Percentiles rank a stretch among this genome's conserved stretches.
Conservation (phyloP, 2,329 filamentous ascomycete genomes). For the Trichoderma guizhouense region DNA sequence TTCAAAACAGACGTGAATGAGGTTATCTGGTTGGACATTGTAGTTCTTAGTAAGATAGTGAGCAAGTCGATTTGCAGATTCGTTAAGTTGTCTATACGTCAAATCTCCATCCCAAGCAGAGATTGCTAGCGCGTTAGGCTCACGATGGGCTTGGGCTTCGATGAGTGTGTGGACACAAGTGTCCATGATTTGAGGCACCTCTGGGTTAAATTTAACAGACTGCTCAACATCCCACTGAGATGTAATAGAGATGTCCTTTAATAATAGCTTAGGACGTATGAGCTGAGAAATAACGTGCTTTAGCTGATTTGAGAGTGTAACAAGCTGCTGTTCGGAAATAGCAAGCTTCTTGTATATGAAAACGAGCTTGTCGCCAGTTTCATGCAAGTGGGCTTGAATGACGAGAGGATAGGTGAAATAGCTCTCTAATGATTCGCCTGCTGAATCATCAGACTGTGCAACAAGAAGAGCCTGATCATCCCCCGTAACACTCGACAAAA, state of each 20-base stretch:
- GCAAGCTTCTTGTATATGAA: neutral
- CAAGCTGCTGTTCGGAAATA: neutral
- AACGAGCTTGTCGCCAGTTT: neutral
- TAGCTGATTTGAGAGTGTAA: slow-evolving; percentile 2
- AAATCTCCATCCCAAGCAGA: slow-evolving; percentile 9
- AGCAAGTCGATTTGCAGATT: neutral
- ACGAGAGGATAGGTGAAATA: slow-evolving; percentile 15
- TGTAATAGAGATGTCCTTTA: neutral
- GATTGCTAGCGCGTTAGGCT: neutral
- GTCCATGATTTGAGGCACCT: neutral
- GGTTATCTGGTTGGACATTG: neutral
- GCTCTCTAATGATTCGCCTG: neutral
- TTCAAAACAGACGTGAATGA: slow-evolving; percentile 13
- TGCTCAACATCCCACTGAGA: slow-evolving; percentile 1
- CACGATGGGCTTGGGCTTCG: neutral
- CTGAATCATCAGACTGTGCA: neutral
- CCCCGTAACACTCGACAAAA: neutral
- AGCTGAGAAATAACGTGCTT: neutral
- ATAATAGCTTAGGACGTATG: neutral
- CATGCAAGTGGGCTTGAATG: slow-evolving; percentile 7
- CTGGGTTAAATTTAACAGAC: neutral
- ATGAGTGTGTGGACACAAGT: slow-evolving; percentile 29
- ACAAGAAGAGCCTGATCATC: neutral
- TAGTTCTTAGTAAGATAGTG: neutral
- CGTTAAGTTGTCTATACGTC: slow-evolving; percentile 4